Evolutionary conservation across 73 alveolate species (phyloP), one percentile per base, ranked within the genome.

Genomic region (Paramecium primaurelia): DNA sequence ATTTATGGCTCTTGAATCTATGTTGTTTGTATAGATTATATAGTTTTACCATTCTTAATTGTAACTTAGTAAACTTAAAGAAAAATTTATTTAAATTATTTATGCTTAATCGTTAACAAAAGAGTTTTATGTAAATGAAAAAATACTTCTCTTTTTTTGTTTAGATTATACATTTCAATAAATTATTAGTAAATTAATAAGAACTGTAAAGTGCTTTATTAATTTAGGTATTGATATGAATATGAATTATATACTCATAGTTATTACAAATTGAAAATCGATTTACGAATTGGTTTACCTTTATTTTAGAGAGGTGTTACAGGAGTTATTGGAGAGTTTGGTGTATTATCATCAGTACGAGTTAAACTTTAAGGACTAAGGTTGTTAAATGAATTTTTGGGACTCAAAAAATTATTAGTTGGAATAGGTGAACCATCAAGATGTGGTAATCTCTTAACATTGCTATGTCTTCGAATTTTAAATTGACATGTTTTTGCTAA

Each of bases 401-500:
- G 84, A 7, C 84, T 64, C 11, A 64, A 28, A 9, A 64, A 64
- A 18, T 64, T 64, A 3, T 51, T 5, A 7, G 42, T 64, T 0
- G 47, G 42, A 64, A 64, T 64, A 54, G 69, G 69, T 2, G 69
- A 54, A 1, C 69, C 69, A 18, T 54, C 69, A 54, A 54, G 69
- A 18, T 54, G 69, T 64, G 84, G 84, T 32, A 34, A 32, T 16
- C 12, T 64, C 28, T 64, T 64, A 3, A 64, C 42, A 64, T 64
- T 64, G 26, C 84, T 73, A 10, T 73, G 59, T 73, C 59, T 73
- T 2, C 87, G 87, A 73, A 73, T 40, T 73, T 73, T 73, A 38
- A 73, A 73, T 73, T 73, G 59, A n/a, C 87, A 73, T 30, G 60
- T 38, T 20, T 73, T 73, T 0, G 87, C 58, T 73, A 73, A 20